Evolutionary conservation across 192 early-diverging fungal genomes (phyloP).

Genomic region (Backusella tuberculispora): DNA sequence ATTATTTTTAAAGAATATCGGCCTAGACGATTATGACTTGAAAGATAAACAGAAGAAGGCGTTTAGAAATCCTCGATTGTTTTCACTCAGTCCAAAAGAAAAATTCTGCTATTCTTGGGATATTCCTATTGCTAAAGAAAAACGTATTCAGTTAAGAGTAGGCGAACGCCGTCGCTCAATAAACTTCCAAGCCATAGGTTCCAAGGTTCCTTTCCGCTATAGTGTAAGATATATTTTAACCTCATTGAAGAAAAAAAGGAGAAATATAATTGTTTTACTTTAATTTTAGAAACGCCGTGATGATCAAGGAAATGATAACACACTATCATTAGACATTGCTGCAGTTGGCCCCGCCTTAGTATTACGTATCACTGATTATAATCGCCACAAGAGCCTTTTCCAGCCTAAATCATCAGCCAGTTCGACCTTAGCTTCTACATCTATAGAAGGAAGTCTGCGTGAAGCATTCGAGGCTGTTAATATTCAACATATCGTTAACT

Average conservation of each 20-base stretch:
- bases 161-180: constrained; percentile 63
- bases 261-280: neutral
- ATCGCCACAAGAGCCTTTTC: constrained; percentile 51
- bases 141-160: constrained; percentile 63
- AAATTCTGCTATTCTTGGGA: constrained; percentile 80
- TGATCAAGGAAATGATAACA: neutral
- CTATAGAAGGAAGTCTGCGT: constrained; percentile 31
- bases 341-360: constrained; percentile 58
- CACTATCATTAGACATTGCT: constrained; percentile 62
- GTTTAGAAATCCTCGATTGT: constrained; percentile 13
- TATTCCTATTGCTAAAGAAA: constrained; percentile 59
- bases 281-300: constrained; percentile 9
- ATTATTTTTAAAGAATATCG: constrained; percentile 17
- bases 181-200: constrained; percentile 78
- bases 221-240: constrained; percentile 10
- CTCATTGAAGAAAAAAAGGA: neutral
- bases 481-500: constrained; percentile 36
- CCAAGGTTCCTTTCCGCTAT: constrained; percentile 75
- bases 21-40: constrained; percentile 17
- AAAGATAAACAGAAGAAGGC: constrained; percentile 26
- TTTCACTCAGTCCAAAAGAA: constrained; percentile 10
- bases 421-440: constrained; percentile 22
- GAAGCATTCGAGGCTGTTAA: constrained; percentile 45
- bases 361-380: constrained; percentile 57
- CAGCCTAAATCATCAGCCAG: constrained; percentile 34